phyloP scores from a whole-genome alignment of 108 stramenopile species.

The Mayamaea pseudoterrestris region DNA sequence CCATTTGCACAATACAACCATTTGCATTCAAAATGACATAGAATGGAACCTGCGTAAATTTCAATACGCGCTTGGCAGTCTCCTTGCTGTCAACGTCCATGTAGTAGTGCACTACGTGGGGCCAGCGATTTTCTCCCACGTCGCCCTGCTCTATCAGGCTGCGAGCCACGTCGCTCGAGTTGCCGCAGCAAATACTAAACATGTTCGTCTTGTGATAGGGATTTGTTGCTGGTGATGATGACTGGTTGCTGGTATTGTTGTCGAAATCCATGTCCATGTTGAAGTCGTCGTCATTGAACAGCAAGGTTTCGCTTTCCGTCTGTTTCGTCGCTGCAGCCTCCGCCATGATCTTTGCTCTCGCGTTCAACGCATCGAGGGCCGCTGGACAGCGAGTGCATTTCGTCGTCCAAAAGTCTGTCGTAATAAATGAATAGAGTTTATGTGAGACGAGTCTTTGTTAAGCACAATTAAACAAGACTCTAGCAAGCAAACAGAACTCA shows the following conservation, averaged over 20 bases:
- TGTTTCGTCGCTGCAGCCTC: too few relatives aligned
- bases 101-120: slow-evolving; percentile 57
- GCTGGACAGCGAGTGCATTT: slow-evolving; percentile 72
- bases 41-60: slow-evolving; percentile 73
- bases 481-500: too few relatives aligned
- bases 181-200: slow-evolving; percentile 78
- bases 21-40: slow-evolving; percentile 68
- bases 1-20: slow-evolving; percentile 64
- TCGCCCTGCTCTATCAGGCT: slow-evolving; percentile 69
- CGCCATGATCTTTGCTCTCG: too few relatives aligned
- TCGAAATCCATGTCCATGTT: too few relatives aligned
- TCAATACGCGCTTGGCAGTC: slow-evolving; percentile 53
- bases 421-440: neutral
- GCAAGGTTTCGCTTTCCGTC: too few relatives aligned
- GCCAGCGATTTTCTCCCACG: slow-evolving; percentile 59
- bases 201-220: too few relatives aligned
- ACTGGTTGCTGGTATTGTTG: slow-evolving; percentile 26
- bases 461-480: too few relatives aligned
- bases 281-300: too few relatives aligned
- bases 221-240: slow-evolving; percentile 47
- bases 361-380: slow-evolving; percentile 69
- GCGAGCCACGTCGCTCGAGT: slow-evolving; percentile 65
- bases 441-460: slow-evolving; percentile 2
- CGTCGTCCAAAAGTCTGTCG: slow-evolving; percentile 85
- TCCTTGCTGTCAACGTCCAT: slow-evolving; percentile 71